These are phyloP conservation scores for Populus tremula DNA, from an alignment of 345 rosid species.

Conservation along the genomic window DNA sequence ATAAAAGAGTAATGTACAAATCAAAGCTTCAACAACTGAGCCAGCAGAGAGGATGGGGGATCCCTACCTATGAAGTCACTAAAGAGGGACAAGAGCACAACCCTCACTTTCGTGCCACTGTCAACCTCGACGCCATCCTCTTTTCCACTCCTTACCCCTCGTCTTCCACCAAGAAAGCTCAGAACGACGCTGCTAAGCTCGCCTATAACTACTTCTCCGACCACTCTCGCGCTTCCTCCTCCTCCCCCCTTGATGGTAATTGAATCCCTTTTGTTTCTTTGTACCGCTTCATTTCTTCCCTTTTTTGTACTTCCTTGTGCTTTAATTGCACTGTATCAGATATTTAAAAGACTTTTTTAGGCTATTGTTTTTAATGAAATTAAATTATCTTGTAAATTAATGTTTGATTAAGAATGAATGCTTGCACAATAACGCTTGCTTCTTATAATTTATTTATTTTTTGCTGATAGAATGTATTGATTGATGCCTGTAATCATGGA, in stretches of 20 bases:
- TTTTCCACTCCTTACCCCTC: slow-evolving; percentile 18
- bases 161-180: slow-evolving; percentile 39
- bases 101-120: slow-evolving; percentile 38
- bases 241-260: not conserved
- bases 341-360: not conserved
- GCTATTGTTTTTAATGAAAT: not conserved
- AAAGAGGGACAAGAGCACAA: slow-evolving; percentile 38
- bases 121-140: slow-evolving; percentile 24
- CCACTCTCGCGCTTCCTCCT: not conserved
- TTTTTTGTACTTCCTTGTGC: too few relatives aligned
- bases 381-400: not conserved
- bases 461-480: too few relatives aligned
- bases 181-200: slow-evolving; percentile 40
- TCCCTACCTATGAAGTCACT: slow-evolving; percentile 26
- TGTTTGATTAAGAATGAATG: not conserved
- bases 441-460: too few relatives aligned
- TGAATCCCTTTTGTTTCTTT: not conserved
- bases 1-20: slow-evolving; percentile 28
- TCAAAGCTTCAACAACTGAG: slow-evolving; percentile 41
- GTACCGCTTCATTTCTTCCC: not conserved
- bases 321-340: not conserved
- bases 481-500: not conserved
- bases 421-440: too few relatives aligned
- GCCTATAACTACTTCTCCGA: slow-evolving; percentile 30
- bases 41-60: slow-evolving; percentile 28